Percentiles rank a stretch among this genome's conserved stretches.
Conservation (phyloP, 306 rosid species). For the Begonia fuchsioides region DNA sequence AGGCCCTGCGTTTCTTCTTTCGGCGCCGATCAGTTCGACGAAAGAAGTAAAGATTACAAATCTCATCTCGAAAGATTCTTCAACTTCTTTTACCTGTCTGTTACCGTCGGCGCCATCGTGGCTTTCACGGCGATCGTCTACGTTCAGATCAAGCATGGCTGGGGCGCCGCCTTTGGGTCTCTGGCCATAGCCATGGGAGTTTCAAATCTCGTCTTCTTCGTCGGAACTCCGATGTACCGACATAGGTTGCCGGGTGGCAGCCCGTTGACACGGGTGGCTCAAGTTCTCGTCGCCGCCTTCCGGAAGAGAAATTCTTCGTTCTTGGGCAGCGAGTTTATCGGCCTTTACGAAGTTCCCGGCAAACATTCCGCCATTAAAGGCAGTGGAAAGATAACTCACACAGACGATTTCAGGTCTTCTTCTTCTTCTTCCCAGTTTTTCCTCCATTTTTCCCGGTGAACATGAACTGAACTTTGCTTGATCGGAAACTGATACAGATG, state of each 20-base stretch:
- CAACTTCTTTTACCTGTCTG: constrained; percentile 82
- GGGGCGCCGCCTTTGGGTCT: constrained; percentile 90
- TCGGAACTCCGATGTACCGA: constrained; percentile 76
- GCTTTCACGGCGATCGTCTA: constrained; percentile 84
- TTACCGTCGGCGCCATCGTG: constrained; percentile 73
- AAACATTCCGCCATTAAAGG: constrained; percentile 64
- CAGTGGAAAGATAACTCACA: constrained; percentile 58
- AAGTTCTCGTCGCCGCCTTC: constrained; percentile 65
- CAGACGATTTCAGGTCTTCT: constrained; percentile 49
- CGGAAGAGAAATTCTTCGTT: constrained; percentile 41
- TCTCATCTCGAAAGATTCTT: constrained; percentile 66
- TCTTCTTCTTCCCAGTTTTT: not conserved
- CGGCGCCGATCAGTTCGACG: constrained; percentile 90
- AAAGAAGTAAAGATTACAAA: constrained; percentile 57
- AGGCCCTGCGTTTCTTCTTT: constrained; percentile 91
- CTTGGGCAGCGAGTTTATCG: constrained; percentile 41
- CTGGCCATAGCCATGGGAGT: constrained; percentile 76
- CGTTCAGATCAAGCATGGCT: constrained; percentile 60
- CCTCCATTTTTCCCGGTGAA: not conserved
- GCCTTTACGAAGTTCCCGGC: constrained; percentile 64
- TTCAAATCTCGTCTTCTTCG: constrained; percentile 56
- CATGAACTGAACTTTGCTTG: not conserved
- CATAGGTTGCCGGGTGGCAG: constrained; percentile 89
- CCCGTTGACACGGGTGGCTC: constrained; percentile 75
- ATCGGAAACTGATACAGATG: constrained; percentile 20